Conservation (phyloP, 345 rosid genomes). For the Citrus unshiu region DNA sequence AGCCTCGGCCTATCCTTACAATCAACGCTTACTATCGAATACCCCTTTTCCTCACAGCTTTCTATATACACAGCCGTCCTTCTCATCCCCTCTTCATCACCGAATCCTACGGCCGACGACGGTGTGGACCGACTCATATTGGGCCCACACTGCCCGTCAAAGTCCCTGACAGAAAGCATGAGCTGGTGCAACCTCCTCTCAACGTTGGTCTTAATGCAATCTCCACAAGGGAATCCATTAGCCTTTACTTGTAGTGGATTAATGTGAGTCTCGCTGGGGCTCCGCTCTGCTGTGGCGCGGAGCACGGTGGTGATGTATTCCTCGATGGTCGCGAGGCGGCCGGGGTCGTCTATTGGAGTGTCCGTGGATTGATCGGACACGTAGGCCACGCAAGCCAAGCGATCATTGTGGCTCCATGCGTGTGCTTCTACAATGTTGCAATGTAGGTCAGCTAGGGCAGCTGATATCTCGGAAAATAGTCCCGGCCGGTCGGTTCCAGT, state of each 20-base stretch:
- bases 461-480: slow-evolving; percentile 73
- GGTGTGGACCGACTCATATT: not conserved
- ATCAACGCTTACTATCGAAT: slow-evolving; percentile 59
- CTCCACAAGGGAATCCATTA: slow-evolving; percentile 34
- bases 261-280: slow-evolving; percentile 22
- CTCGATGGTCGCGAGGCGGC: slow-evolving; percentile 59
- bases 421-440: slow-evolving; percentile 72
- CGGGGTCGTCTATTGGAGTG: slow-evolving; percentile 52
- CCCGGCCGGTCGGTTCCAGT: slow-evolving; percentile 68
- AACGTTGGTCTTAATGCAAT: slow-evolving; percentile 38
- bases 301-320: slow-evolving; percentile 57
- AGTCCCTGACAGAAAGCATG: slow-evolving; percentile 69
- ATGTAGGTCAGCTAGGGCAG: slow-evolving; percentile 52
- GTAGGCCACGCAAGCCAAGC: slow-evolving; percentile 62
- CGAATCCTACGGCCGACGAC: no score
- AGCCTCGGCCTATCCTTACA: slow-evolving; percentile 64
- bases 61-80: slow-evolving; percentile 44
- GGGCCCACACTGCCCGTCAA: slow-evolving; percentile 37
- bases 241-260: slow-evolving; percentile 36
- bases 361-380: slow-evolving; percentile 50
- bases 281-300: slow-evolving; percentile 30
- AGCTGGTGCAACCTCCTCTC: slow-evolving; percentile 74
- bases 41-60: slow-evolving; percentile 61
- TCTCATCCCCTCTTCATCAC: slow-evolving; percentile 12
- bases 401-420: slow-evolving; percentile 79